A percentile compares a stretch with the other conserved stretches of the same genome.
These are phyloP conservation scores for Arabis hirsuta DNA, from an alignment of 345 rosid genomes.

Conservation along the genomic window DNA sequence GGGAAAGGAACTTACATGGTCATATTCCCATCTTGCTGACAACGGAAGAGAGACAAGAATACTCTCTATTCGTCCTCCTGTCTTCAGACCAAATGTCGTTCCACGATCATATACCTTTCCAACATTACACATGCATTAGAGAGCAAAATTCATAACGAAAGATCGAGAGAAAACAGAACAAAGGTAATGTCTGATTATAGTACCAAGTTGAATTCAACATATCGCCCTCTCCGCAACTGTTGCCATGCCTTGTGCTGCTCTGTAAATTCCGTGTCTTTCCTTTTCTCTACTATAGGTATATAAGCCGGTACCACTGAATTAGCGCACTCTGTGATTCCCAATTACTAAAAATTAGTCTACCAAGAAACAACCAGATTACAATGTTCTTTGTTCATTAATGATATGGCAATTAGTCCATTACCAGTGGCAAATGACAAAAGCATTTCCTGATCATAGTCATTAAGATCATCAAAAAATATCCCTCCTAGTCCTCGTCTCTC, in stretches of 20 bases:
- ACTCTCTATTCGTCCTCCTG: slow-evolving; percentile 97
- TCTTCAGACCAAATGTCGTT: slow-evolving; percentile 95
- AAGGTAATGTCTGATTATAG: background rate
- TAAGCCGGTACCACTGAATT: slow-evolving; percentile 92
- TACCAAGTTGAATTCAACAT: slow-evolving; percentile 97
- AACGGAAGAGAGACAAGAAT: slow-evolving; percentile 96
- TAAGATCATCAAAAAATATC: slow-evolving; percentile 94
- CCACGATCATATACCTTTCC: slow-evolving; percentile 93
- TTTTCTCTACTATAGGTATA: slow-evolving; percentile 82
- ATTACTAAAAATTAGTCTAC: slow-evolving; percentile 26
- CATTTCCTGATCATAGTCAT: slow-evolving; percentile 92
- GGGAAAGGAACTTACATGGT: slow-evolving; percentile 63
- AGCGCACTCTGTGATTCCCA: slow-evolving; percentile 70
- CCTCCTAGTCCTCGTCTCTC: slow-evolving; percentile 99
- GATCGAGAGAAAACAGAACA: background rate
- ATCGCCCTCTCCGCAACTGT: slow-evolving; percentile 93
- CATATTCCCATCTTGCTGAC: slow-evolving; percentile 96
- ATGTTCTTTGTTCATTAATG: background rate
- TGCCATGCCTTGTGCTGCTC: slow-evolving; percentile 96
- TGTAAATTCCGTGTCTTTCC: slow-evolving; percentile 75
- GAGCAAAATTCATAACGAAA: background rate
- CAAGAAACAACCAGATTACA: slow-evolving; percentile 9
- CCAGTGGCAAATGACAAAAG: slow-evolving; percentile 94
- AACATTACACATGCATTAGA: slow-evolving; percentile 28
- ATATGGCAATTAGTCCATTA: slow-evolving; percentile 40